phyloP scores from a whole-genome alignment of 75 land plant genomes.

The Cunninghamia lanceolata region DNA sequence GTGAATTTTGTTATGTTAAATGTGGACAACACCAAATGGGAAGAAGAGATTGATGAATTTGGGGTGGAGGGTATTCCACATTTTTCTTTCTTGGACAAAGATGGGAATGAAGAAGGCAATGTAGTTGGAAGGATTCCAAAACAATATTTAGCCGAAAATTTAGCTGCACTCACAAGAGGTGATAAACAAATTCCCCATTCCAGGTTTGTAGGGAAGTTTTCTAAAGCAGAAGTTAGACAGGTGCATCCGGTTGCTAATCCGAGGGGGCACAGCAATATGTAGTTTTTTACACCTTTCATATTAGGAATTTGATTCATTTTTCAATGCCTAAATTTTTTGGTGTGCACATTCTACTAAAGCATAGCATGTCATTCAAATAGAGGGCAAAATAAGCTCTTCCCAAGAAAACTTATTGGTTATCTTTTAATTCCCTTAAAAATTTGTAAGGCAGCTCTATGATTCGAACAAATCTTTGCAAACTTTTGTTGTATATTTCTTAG shows the following conservation, averaged over 20 bases:
- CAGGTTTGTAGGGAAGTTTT: constrained; percentile 76
- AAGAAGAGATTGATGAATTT: constrained; percentile 95
- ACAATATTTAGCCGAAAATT: constrained; percentile 73
- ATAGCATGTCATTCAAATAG: background rate
- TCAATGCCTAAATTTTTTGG: background rate
- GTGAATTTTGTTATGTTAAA: constrained; percentile 98
- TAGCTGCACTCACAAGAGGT: constrained; percentile 80
- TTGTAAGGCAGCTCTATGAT: background rate
- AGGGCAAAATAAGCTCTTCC: background rate
- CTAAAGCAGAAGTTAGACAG: constrained; percentile 70
- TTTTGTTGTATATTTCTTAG: background rate
- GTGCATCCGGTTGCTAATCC: constrained; percentile 63
- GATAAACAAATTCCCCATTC: constrained; percentile 74
- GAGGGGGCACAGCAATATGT: constrained; percentile 62
- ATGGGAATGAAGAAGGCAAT: constrained; percentile 96
- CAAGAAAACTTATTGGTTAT: background rate
- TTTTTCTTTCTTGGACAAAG: constrained; percentile 85
- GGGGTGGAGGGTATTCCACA: constrained; percentile 99
- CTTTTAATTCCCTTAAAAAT: background rate
- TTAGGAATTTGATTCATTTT: background rate
- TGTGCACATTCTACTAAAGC: background rate
- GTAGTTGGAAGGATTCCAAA: constrained; percentile 87
- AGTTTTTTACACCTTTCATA: background rate
- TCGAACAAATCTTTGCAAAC: background rate
- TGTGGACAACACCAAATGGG: constrained; percentile 98